Percentiles rank a stretch among this genome's conserved stretches.
Evolutionary conservation across 257 asterid species (phyloP).

Genomic region (Lavandula angustifolia): DNA sequence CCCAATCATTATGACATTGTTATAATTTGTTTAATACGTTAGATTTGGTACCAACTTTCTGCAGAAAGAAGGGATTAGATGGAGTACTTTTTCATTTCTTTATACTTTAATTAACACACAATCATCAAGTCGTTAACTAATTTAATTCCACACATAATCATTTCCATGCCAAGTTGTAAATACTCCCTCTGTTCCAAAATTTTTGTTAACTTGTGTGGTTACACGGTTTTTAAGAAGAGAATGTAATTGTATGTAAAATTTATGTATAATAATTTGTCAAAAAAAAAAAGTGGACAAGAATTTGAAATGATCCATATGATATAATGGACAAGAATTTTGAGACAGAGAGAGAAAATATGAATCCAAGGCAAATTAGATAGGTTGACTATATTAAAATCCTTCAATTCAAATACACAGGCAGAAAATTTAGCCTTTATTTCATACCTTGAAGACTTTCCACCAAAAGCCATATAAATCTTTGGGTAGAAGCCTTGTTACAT

Average conservation of each 20-base stretch:
- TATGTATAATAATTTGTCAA: too few relatives aligned
- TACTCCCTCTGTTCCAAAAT: slow-evolving; percentile 13
- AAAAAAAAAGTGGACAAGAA: too few relatives aligned
- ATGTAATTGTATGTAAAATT: too few relatives aligned
- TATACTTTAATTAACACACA: slow-evolving; percentile 8
- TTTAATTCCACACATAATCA: neutral
- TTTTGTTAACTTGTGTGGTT: neutral
- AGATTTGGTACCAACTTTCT: slow-evolving; percentile 49
- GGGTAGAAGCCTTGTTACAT: neutral
- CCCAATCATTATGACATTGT: slow-evolving; percentile 26
- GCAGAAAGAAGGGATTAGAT: slow-evolving; percentile 14
- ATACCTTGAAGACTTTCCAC: slow-evolving; percentile 22
- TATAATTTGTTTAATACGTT: slow-evolving; percentile 10
- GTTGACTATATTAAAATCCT: neutral
- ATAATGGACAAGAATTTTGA: neutral
- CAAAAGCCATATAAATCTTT: slow-evolving; percentile 8
- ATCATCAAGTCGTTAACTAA: slow-evolving; percentile 6
- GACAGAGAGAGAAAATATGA: too few relatives aligned
- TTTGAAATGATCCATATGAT: neutral
- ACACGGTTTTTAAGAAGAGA: neutral
- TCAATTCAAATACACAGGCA: neutral
- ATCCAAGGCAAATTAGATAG: neutral
- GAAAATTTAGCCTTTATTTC: slow-evolving; percentile 10
- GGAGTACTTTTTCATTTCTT: slow-evolving; percentile 25
- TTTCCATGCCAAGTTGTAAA: neutral